These are phyloP conservation scores for Neocucurbitaria cava DNA, from an alignment of 2,329 filamentous ascomycete species.

Conservation along the genomic window DNA sequence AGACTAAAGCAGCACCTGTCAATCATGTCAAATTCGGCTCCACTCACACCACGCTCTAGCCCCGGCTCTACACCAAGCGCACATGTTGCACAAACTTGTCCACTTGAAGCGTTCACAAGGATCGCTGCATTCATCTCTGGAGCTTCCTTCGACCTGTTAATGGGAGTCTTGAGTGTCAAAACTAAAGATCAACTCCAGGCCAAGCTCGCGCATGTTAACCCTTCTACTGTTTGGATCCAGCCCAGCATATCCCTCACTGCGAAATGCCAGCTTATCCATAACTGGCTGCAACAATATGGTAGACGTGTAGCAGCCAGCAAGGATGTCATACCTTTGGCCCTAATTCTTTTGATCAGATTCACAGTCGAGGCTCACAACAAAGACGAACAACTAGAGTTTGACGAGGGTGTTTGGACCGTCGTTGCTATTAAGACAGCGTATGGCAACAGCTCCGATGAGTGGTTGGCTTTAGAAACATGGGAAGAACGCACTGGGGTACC, in stretches of 20 bases:
- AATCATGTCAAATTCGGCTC: neutral
- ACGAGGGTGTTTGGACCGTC: neutral
- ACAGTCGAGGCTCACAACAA: neutral
- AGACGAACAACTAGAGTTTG: neutral
- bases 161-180: neutral
- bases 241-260: neutral
- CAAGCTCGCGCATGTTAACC: neutral
- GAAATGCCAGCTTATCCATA: neutral
- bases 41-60: neutral
- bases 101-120: neutral
- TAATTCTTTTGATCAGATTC: neutral
- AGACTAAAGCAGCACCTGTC: neutral
- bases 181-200: neutral
- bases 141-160: neutral
- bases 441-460: neutral
- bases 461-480: neutral
- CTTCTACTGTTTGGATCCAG: neutral
- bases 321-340: neutral
- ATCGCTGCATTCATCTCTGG: neutral
- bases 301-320: neutral
- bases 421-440: neutral
- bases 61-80: neutral
- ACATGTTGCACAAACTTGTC: neutral
- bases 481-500: neutral
- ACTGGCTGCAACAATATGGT: neutral